Base-by-base conservation (phyloP, 1,284 basidiomycete genomes). In the Amylostereum chailletii region DNA sequence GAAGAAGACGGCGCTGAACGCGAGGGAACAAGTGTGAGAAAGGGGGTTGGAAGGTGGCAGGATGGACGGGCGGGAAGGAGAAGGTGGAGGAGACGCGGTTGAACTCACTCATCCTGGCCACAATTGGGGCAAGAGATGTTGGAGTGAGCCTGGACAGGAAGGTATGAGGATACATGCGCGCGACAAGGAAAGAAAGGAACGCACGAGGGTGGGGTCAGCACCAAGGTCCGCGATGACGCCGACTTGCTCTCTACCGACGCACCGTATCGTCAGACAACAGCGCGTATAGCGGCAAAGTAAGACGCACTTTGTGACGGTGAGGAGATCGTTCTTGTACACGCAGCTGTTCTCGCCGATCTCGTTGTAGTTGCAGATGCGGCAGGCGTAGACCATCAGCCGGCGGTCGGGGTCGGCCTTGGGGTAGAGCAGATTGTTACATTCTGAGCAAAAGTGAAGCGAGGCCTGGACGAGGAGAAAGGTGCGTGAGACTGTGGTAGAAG, bases 401-500 rank as follows among this genome's bases (percentile, higher is more conserved):
- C 92, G 85, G 56, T 86, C 78, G 53, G 83, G 83, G 66, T 97
- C 94, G 33, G 90, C 91, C 72, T 92, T 83, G 29, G 94, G 94
- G 64, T 95, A 95, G 45, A 97, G 76, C 38, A 97, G 77, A 66
- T 97, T 96, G 74, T 95, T 96, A 74, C 90, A 93, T 73, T 93
- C 90, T 41, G 83, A 83, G 62, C 90, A 93, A 67, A 92, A 93
- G 62, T 90, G 84, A 34, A 92, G 78, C 1, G 86, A 86, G 3
- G 84, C 79, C 85, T 86, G 52, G 9, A 27, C 19, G 34, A 32
- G 43, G 26, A 34, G 30, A 4, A 6, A 43, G 2, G n/a, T 27
- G 7, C 19, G 19, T 19, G 19, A 19, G 19, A 19, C 19, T 19
- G 19, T 1, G 19, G 19, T 19, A 19, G 19, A 19, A 19, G 19